Evolutionary conservation across 441 rosid genomes (phyloP), one percentile per base, ranked within the genome.

Genomic region (Euphorbia corollata): DNA sequence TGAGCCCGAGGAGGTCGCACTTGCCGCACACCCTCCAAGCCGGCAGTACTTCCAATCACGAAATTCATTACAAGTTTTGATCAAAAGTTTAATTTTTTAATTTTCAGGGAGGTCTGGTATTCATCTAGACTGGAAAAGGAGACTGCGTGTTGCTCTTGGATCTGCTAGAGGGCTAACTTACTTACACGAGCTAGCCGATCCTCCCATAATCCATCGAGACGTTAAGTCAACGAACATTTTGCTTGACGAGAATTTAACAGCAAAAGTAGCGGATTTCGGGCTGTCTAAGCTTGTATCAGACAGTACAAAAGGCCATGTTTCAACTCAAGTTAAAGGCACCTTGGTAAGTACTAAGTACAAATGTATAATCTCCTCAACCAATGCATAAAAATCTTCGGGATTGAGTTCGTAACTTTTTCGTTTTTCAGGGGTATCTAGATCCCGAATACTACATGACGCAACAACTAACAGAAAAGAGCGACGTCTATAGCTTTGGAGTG

Each of bases 261-360:
- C 99, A 34, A 94, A 91, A 61, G 98, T 94, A 68, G 97, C 98
- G n/a, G 99, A 94, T 76, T 94, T 94, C 69, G 99, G 99, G 48
- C 73, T 94, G 75, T 94, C 96, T 6, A 94, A 94, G 80, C 86
- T 91, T 6, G 92, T 94, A 57, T 87, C 94, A 2, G 97, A 91
- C 78, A 77, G 90, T 71, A 66, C 88, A 45, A 91, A 88, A 74
- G 98, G 97, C 34, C 99, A 91, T 69, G 96, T 91, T 63, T 91
- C 99, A 34, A 94, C 99, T 59, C 99, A 94, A 86, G 99, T 94
- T 54, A 94, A 91, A 74, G 99, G 99, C 83, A 94, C 99, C 47
- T 73, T 89, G 87, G 99, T 94, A 72, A 80, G 85, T 70, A 23
- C 15, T 15, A 60, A 27, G 32, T 27, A 27, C 4, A 27, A 27